A percentile compares a stretch with the other conserved stretches of the same genome.
phyloP scores from a whole-genome alignment of 805 yeast genomes.

The Saturnispora bothae region DNA sequence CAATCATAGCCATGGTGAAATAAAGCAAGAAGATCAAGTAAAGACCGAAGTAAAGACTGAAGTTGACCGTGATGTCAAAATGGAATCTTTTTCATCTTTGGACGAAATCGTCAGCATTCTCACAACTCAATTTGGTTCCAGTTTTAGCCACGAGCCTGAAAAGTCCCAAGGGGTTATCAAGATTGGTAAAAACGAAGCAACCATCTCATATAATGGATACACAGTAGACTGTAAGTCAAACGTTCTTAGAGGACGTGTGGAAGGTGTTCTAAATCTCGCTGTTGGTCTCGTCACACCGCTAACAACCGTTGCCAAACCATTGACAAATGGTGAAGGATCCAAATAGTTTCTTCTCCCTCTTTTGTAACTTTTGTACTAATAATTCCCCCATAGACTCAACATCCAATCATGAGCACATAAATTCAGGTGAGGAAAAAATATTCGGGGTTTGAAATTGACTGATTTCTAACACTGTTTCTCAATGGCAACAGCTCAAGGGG shows the following conservation, averaged over 20 bases:
- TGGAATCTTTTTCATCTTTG: slow-evolving; percentile 14
- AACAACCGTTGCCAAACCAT: slow-evolving; percentile 25
- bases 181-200: slow-evolving; percentile 70
- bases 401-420: too few relatives aligned
- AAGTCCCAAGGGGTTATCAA: slow-evolving; percentile 45
- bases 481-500: neutral
- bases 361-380: too few relatives aligned
- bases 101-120: slow-evolving; percentile 52
- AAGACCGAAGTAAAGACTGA: slow-evolving; percentile 4
- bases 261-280: slow-evolving; percentile 69
- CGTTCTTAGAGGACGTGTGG: slow-evolving; percentile 72
- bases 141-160: slow-evolving; percentile 37
- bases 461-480: too few relatives aligned
- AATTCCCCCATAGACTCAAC: too few relatives aligned
- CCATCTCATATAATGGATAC: slow-evolving; percentile 52
- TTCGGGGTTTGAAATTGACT: slow-evolving; percentile 8
- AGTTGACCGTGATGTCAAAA: neutral
- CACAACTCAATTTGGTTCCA: slow-evolving; percentile 80
- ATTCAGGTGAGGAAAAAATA: neutral
- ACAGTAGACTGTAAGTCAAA: slow-evolving; percentile 61
- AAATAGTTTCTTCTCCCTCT: too few relatives aligned
- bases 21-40: slow-evolving; percentile 9
- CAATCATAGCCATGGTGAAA: slow-evolving; percentile 28
- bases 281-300: slow-evolving; percentile 78
- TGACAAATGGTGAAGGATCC: too few relatives aligned